Base-by-base conservation (phyloP, 1,139 yeast genomes). In the Suhomyces taliae region DNA sequence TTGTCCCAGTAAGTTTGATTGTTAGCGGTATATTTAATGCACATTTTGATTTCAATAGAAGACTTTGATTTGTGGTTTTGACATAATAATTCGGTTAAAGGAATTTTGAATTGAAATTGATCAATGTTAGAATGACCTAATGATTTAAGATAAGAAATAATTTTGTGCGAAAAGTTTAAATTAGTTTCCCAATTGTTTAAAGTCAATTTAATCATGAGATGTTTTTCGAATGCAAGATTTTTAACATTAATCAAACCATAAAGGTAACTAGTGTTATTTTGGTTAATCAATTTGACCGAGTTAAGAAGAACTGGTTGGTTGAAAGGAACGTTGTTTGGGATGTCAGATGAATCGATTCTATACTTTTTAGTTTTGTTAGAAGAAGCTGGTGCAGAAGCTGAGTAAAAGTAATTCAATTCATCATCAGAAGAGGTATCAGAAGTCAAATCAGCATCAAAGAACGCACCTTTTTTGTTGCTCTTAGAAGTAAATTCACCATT, bases 171-270 rank as follows among this genome's bases (percentile, higher is more conserved):
- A 49, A 69, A 63, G 32, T 64, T 61, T 43, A 68, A 55, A 43
- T 58, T 62, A 9, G 72, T 60, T 41, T 61, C 56, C 80, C 80
- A 75, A 46, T 62, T 59, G 53, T 74, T 66, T 45, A 67, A 60
- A 4, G 78, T 65, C 47, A 74, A 54, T 54, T 74, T 74, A 39
- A 74, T 55, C 39, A 60, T 58, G 37, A 74, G 52, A 10, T 52
- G 52, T 57, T 75, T 75, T 50, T 72, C 76, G 53, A 62, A 74
- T 8, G 70, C 72, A 36, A 74, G 52, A 56, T 75, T 75, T 39
- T 64, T 59, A 49, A 68, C 72, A 59, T 67, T 63, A 32, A 74
- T 61, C 39, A 64, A 57, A 4, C 78, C 78, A 26, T 56, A 40
- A 15, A 56, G 43, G 37, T 42, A 45, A 9, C 46, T 27, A 15